Percentiles rank a stretch among this genome's conserved stretches.
These are phyloP conservation scores for Thalassiosira mediterranea DNA, from an alignment of 352 stramenopile species.

Conservation along the genomic window DNA sequence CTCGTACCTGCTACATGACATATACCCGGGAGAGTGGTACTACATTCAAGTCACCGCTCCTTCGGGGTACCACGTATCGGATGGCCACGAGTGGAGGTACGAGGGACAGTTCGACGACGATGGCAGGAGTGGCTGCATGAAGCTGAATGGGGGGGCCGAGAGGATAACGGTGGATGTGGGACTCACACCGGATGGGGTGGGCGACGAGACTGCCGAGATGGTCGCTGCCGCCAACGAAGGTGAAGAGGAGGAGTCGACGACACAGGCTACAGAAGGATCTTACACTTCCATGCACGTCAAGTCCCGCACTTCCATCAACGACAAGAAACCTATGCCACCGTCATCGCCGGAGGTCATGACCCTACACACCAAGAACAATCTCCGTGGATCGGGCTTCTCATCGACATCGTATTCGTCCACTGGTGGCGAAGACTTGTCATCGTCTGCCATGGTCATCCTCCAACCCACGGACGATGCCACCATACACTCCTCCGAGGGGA, in stretches of 20 bases:
- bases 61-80: conserved; percentile 15
- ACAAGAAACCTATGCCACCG: not conserved
- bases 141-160: not conserved
- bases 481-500: conserved; percentile 15
- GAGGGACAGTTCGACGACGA: not conserved
- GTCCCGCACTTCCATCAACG: not conserved
- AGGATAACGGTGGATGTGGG: too few relatives aligned
- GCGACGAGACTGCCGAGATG: too few relatives aligned
- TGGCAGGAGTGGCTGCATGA: not conserved
- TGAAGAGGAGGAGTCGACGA: too few relatives aligned
- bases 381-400: not conserved
- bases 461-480: conserved; percentile 20
- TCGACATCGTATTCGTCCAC: not conserved
- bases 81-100: too few relatives aligned
- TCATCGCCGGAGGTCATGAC: not conserved
- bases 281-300: not conserved
- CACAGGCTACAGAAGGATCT: too few relatives aligned
- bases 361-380: too few relatives aligned
- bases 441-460: too few relatives aligned
- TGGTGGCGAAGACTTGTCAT: not conserved
- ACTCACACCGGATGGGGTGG: too few relatives aligned
- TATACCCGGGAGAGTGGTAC: conserved; percentile 13
- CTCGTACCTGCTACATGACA: conserved; percentile 11
- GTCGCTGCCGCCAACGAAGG: too few relatives aligned
- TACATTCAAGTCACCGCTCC: conserved; percentile 19